Base-by-base conservation (phyloP, 805 yeast species). In the Kodamaea neixiangensis region DNA sequence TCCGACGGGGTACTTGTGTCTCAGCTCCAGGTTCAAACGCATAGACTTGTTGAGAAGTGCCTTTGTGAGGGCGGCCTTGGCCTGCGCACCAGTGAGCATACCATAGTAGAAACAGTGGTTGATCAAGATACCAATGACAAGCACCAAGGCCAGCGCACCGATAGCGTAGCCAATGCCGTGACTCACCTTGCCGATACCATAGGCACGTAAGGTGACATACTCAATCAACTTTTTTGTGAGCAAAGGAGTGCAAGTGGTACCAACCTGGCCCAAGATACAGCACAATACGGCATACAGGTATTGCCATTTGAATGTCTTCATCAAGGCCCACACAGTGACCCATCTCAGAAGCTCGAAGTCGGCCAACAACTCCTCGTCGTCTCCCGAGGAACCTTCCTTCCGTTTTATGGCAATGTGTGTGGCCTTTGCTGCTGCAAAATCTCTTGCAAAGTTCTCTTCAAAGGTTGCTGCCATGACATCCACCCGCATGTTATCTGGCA, bases 151-250 rank as follows among this genome's bases (percentile, higher is more conserved):
- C 6, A 71, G 61, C 5, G 72, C 54, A 2, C 78, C 77, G 46
- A 74, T 54, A 3, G 77, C 69, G 54, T 72, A 73, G 7, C 79
- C 79, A 17, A 73, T 62, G 17, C 78, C 78, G 22, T 56, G 56
- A 7, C 77, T 76, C 7, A 62, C 51, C 22, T 42, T 25, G 17
- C 62, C 67, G n/a, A 31, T 20, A 5, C 48, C 48, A 14, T 18
- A 13, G 7, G 66, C 57, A 48, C 62, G 62, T 4, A 20, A 6
- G 45, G 66, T 68, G 15, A 74, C 79, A 52, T 56, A 72, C 20
- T 54, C 49, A 47, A 74, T 74, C 54, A 74, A 64, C 51, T 68
- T 66, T 55, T 66, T 69, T 5, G 72, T 56, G 21, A 74, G 66
- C 45, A 74, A 63, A n/a, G 79, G 79, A 17, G 61, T 59, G 34